A percentile compares a stretch with the other conserved stretches of the same genome.
Evolutionary conservation across 73 alveolate species (phyloP).

Genomic region (Tetrahymena elliotti): DNA sequence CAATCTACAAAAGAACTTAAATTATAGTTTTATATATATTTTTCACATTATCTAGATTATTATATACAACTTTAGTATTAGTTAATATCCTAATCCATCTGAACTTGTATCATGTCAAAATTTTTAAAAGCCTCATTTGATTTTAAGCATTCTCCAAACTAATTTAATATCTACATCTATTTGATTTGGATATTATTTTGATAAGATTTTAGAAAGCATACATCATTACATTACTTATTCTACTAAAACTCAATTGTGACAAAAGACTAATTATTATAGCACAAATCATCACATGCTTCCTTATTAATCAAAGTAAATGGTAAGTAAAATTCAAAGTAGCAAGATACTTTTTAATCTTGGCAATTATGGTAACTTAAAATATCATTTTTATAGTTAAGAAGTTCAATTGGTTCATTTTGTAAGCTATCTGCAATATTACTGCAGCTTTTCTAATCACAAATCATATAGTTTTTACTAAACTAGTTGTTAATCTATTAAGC

Average conservation of each 20-base stretch:
- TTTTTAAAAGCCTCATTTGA: neutral
- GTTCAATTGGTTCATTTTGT: neutral
- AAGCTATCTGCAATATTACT: neutral
- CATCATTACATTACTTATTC: neutral
- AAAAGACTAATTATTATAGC: neutral
- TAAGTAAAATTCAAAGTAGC: neutral
- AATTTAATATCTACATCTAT: neutral
- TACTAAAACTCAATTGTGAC: neutral
- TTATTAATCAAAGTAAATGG: neutral
- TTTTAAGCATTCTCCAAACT: neutral
- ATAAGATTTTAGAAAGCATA: neutral
- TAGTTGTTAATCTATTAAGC: neutral
- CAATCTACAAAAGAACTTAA: neutral
- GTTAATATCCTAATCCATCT: neutral
- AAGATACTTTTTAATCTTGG: neutral
- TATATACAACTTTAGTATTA: neutral
- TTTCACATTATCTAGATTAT: neutral
- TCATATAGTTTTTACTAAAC: neutral
- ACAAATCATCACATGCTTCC: neutral
- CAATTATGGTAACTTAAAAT: neutral
- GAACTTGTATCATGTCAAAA: neutral
- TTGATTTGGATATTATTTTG: neutral
- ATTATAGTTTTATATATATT: neutral
- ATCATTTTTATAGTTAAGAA: neutral
- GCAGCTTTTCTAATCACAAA: neutral